Base-by-base conservation (phyloP, 306 rosid species). In the Canavalia gladiata region DNA sequence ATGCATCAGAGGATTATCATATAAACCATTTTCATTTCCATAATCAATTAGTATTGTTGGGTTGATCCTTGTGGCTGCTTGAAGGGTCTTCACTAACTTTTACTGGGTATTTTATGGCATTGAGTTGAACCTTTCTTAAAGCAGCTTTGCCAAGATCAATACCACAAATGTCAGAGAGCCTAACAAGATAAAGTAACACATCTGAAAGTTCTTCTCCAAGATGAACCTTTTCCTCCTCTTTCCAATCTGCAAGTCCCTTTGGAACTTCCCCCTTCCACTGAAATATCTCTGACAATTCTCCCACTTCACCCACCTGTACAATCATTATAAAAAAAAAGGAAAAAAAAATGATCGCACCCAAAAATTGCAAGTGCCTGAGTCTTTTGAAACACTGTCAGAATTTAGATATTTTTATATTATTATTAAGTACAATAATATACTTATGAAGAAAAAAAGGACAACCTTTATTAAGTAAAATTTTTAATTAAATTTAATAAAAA, bases 201-300 rank as follows among this genome's bases (percentile, higher is more conserved):
- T 94, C 98, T 1, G 98, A 92, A 46, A 94, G 98, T 82, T 91
- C 98, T 82, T 94, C 98, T 0, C 97, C 97, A 31, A 94, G 87
- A 82, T 94, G 97, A n/a, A 72, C 82, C 10, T 91, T 95, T 35
- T 95, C 98, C 29, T 90, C 94, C 12, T 90, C 97, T 79, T 88
- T 82, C 92, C 91, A 92, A 37, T 82, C 97, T 18, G 97, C 94
- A 52, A 95, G 84, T 0, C 98, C 98, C 49, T 84, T 92, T n/a
- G 87, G 78, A 50, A 95, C 97, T 75, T 95, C 98, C 0, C 98
- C 98, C 83, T 88, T 92, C 98, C 98, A 92, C 72, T 95, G 98
- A 86, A 95, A 95, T 76, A 95, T 95, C 87, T 95, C 97, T 3
- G 97, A 89, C 12, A 95, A 82, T 70, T 95, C 97, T 25, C 98